A percentile compares a stretch with the other conserved stretches of the same genome.
Conservation (phyloP, 2,329 filamentous ascomycete genomes). For the Trematosphaeria pertusa region DNA sequence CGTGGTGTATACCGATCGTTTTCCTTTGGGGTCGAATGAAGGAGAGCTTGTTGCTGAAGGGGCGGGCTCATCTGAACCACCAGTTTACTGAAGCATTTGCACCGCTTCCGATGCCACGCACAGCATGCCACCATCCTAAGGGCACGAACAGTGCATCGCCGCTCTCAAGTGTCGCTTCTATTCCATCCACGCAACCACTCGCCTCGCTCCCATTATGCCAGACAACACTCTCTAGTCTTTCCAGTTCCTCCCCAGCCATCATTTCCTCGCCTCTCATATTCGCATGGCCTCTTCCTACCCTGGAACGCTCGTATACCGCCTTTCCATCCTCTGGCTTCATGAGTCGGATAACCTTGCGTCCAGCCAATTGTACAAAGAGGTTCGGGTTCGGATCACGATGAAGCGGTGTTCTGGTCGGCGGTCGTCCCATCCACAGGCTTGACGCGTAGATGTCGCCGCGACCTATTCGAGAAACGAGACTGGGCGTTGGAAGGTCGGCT, state of each 20-base stretch:
- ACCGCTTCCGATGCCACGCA: slow-evolving; percentile 67
- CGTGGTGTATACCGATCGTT: too few species aligned
- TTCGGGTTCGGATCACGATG: slow-evolving; percentile 96
- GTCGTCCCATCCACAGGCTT: slow-evolving; percentile 86
- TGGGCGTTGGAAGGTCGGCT: slow-evolving; percentile 72
- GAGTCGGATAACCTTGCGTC: slow-evolving; percentile 75
- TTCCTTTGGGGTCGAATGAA: not conserved
- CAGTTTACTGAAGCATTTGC: slow-evolving; percentile 74
- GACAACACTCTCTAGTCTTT: slow-evolving; percentile 69
- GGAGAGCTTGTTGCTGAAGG: not conserved
- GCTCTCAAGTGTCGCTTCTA: slow-evolving; percentile 58
- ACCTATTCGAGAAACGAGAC: slow-evolving; percentile 67
- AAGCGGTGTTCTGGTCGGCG: slow-evolving; percentile 87
- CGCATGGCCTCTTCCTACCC: slow-evolving; percentile 41
- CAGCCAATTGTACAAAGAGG: slow-evolving; percentile 82
- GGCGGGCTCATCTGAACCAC: slow-evolving; percentile 75
- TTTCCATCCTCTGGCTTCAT: slow-evolving; percentile 70
- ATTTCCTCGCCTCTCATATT: slow-evolving; percentile 81
- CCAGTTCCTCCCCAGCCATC: slow-evolving; percentile 82
- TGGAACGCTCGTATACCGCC: slow-evolving; percentile 65
- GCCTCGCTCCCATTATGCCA: slow-evolving; percentile 61
- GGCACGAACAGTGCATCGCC: slow-evolving; percentile 82
- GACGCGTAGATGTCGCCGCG: slow-evolving; percentile 86
- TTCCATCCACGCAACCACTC: slow-evolving; percentile 20
- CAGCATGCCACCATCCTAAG: slow-evolving; percentile 86